A percentile compares a stretch with the other conserved stretches of the same genome.
Evolutionary conservation across 352 stramenopile genomes (phyloP).

Genomic region (Aphanomyces invadans): DNA sequence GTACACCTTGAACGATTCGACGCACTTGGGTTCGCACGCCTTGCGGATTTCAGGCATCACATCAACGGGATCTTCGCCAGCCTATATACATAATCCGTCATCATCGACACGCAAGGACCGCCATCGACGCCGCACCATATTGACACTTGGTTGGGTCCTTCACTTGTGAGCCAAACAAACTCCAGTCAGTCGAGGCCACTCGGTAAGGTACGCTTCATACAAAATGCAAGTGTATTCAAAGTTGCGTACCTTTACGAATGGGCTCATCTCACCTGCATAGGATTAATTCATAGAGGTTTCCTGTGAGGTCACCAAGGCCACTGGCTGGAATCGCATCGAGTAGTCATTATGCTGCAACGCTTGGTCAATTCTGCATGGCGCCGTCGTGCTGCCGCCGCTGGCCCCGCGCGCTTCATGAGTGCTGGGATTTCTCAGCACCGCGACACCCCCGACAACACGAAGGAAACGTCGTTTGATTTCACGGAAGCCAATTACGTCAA

Average conservation of each 20-base stretch:
- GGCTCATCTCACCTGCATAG: background rate
- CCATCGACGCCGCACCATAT: background rate
- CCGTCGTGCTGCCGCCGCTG: background rate
- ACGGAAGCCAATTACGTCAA: conserved; percentile 96
- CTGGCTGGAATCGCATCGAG: background rate
- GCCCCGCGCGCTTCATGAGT: conserved; percentile 14
- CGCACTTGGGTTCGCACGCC: conserved; percentile 88
- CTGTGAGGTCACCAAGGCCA: conserved; percentile 17
- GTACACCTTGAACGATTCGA: conserved; percentile 81
- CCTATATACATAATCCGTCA: conserved; percentile 28
- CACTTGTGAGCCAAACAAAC: conserved; percentile 25
- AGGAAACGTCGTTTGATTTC: conserved; percentile 96
- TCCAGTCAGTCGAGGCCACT: conserved; percentile 19
- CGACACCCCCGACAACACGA: conserved; percentile 95
- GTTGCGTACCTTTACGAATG: background rate
- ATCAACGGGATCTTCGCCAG: conserved; percentile 88
- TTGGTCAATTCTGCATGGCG: conserved; percentile 4
- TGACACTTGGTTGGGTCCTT: conserved; percentile 1
- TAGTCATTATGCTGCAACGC: conserved; percentile 24
- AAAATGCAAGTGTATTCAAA: conserved; percentile 5
- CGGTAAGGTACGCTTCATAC: background rate
- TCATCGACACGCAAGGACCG: background rate
- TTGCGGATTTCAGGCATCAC: conserved; percentile 89
- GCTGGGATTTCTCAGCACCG: conserved; percentile 75
- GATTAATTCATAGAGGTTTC: conserved; percentile 13